Percentiles rank a stretch among this genome's conserved stretches.
phyloP scores from a whole-genome alignment of 2,329 filamentous ascomycete species.

The Hypoxylon sp. region DNA sequence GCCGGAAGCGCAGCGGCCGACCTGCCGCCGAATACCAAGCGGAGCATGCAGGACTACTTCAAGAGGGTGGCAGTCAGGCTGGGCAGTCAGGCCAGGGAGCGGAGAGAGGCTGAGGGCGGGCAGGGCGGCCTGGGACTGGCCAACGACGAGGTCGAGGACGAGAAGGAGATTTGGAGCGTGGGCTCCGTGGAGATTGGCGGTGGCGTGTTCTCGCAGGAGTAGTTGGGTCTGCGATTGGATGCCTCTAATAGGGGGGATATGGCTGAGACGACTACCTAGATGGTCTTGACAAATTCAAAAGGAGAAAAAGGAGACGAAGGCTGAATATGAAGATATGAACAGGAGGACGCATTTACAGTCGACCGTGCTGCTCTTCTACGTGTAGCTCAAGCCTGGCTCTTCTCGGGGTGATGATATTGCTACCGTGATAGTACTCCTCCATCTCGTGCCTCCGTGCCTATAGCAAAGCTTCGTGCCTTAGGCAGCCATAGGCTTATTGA shows the following conservation, averaged over 20 bases:
- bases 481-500: no score
- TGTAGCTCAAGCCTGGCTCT: no score
- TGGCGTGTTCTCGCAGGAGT: slow-evolving; percentile 61
- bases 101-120: slow-evolving; percentile 90
- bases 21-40: slow-evolving; percentile 75
- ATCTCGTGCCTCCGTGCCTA: no score
- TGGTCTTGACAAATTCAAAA: no score
- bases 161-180: slow-evolving; percentile 94
- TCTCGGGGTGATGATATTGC: no score
- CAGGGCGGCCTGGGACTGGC: slow-evolving; percentile 84
- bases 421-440: no score
- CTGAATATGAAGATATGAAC: background rate
- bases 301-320: background rate
- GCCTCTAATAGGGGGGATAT: background rate
- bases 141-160: slow-evolving; percentile 92
- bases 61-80: slow-evolving; percentile 87
- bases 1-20: slow-evolving; percentile 68
- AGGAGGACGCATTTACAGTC: background rate
- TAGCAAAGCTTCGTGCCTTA: no score
- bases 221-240: background rate
- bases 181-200: slow-evolving; percentile 83
- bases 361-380: background rate
- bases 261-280: background rate
- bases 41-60: slow-evolving; percentile 96
- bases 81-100: slow-evolving; percentile 85